Evolutionary conservation across 345 rosid genomes (phyloP), one percentile per base, ranked within the genome.

Genomic region (Euphorbia tirucalli): DNA sequence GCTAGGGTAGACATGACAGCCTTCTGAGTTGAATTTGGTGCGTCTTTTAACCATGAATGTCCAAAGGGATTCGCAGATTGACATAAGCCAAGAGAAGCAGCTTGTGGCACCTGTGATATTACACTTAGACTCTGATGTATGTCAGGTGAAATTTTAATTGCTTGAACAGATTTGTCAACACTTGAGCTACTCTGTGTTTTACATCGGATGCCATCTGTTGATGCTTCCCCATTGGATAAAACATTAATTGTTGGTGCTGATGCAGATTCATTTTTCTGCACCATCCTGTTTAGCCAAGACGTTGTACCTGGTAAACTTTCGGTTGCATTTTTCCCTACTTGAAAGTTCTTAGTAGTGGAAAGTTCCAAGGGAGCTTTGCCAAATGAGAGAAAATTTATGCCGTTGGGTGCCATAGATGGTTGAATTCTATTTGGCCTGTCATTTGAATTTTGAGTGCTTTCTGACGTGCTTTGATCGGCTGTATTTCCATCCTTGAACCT

Each of bases 351-450:
- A 67, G 58, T 60, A 66, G 43, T 52, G 6, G 81, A 75, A 72
- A 63, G 68, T 63, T 35, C 71, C 55, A 59, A 57, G 39, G 85
- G 67, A 49, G 80, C 41, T 81, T 76, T 89, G 66, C 88, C 85
- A 77, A 85, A 86, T 8, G 91, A 87, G 43, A 91, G 88, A 80
- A 77, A 83, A 78, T 86, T 86, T 60, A 83, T 66, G 22, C 87
- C 87, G 73, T 64, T 78, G 0, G 87, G 75, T 32, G 74, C 46
- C 25, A 25, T 69, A 14, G 60, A 68, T 0, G 60, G 55, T 55
- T 71, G 66, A 69, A 69, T 77, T 65, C 48, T 61, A 52, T 62
- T 55, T 8, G 82, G 65, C 41, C 60, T 65, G 61, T 64, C 83
- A 76, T 77, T 74, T 55, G 55, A 71, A 41, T 15, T 73, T 61